These are phyloP conservation scores for Xylaria sp. DNA, from an alignment of 2,329 filamentous ascomycete genomes.

Conservation along the genomic window DNA sequence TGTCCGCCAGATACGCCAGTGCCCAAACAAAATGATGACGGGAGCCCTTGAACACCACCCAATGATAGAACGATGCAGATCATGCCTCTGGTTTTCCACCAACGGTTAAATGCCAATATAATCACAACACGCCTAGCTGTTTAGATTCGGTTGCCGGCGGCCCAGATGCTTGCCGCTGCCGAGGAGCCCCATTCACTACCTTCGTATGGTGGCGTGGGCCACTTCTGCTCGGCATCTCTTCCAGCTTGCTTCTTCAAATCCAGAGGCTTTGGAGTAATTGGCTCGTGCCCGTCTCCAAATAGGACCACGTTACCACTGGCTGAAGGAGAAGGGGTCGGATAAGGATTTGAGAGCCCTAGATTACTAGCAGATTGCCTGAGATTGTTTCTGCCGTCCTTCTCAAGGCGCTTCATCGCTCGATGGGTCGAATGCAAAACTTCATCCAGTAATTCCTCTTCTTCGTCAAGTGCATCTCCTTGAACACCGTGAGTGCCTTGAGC, in stretches of 20 bases:
- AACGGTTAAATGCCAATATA: conserved; percentile 12
- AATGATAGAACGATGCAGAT: conserved; percentile 49
- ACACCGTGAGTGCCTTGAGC: conserved; percentile 80
- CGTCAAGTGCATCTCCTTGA: conserved; percentile 92
- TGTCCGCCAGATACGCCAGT: conserved; percentile 42
- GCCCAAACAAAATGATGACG: conserved; percentile 36
- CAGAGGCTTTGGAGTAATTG: conserved; percentile 75
- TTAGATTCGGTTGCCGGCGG: conserved; percentile 73
- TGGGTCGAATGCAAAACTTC: conserved; percentile 85
- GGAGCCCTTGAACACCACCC: conserved; percentile 50
- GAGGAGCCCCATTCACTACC: conserved; percentile 91
- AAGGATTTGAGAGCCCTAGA: conserved; percentile 68
- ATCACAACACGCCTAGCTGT: conserved; percentile 17
- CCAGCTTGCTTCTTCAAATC: conserved; percentile 68
- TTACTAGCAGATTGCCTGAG: conserved; percentile 74
- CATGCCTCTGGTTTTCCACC: conserved; percentile 19
- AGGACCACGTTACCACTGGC: conserved; percentile 82
- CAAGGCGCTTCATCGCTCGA: conserved; percentile 78
- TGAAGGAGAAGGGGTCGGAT: conserved; percentile 78
- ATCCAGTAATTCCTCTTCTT: conserved; percentile 95
- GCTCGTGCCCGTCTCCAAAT: conserved; percentile 74
- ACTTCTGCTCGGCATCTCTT: conserved; percentile 71
- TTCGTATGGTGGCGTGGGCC: conserved; percentile 95
- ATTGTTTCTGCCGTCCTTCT: conserved; percentile 61
- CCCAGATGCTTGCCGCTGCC: conserved; percentile 83